Evolutionary conservation across 2,329 filamentous ascomycete species (phyloP).

Genomic region (Metarhizium brunneum): DNA sequence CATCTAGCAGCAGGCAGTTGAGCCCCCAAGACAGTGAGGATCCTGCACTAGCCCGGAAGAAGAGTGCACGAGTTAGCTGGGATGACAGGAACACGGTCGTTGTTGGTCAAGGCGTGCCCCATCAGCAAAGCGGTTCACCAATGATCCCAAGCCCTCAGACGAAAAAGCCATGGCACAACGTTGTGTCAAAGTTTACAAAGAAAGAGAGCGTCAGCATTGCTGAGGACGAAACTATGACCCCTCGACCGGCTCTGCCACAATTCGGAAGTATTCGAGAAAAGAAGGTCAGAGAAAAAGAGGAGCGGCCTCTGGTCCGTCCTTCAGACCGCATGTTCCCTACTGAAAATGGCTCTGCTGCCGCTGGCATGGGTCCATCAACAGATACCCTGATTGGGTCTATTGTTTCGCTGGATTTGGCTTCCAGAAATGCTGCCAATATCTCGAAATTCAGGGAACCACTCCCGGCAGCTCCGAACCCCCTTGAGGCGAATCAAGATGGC

Average conservation of each 20-base stretch:
- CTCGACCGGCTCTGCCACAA: conserved; percentile 62
- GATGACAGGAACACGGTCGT: conserved; percentile 54
- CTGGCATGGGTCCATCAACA: conserved; percentile 39
- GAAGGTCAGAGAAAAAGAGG: conserved; percentile 42
- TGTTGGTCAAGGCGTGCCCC: conserved; percentile 36
- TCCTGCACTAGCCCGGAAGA: conserved; percentile 40
- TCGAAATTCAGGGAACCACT: conserved; percentile 54
- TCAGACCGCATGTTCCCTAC: conserved; percentile 24
- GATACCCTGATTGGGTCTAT: conserved; percentile 51
- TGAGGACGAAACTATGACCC: conserved; percentile 64
- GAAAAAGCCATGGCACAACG: conserved; percentile 42
- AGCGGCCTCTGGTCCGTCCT: conserved; percentile 50
- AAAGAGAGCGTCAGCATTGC: conserved; percentile 38
- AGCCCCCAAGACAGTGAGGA: conserved; percentile 27
- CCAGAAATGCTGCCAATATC: conserved; percentile 45
- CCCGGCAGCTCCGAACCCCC: conserved; percentile 60
- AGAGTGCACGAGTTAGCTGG: conserved; percentile 68
- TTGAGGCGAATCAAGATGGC: conserved; percentile 51
- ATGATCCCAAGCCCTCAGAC: conserved; percentile 25
- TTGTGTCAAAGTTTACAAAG: conserved; percentile 37
- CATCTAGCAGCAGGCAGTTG: conserved; percentile 20
- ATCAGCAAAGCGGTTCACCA: conserved; percentile 29
- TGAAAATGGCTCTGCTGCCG: conserved; percentile 1
- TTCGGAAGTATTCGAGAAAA: conserved; percentile 67
- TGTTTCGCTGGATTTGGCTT: conserved; percentile 42